phyloP scores from a whole-genome alignment of 257 asterid species.

The Salvia rosmarinus region DNA sequence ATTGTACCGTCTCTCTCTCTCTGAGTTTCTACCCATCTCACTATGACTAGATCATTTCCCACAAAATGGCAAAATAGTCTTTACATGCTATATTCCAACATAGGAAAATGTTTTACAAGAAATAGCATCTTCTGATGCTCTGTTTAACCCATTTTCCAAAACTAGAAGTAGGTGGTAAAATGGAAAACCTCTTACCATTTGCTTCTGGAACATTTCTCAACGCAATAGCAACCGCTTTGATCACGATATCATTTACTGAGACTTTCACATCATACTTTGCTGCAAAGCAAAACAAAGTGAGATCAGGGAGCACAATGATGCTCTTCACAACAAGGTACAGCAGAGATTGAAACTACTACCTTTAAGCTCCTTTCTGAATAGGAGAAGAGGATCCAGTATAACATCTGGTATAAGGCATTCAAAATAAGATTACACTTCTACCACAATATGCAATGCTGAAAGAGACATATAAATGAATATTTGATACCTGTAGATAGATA shows the following conservation, averaged over 20 bases:
- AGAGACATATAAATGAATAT: constrained; percentile 22
- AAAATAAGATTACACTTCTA: constrained; percentile 36
- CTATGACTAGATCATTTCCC: not conserved
- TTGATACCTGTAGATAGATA: constrained; percentile 85
- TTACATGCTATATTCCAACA: constrained; percentile 19
- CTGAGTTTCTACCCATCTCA: not conserved
- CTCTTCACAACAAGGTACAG: constrained; percentile 28
- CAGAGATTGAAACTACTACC: constrained; percentile 50
- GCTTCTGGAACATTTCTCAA: constrained; percentile 92
- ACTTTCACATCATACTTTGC: constrained; percentile 86
- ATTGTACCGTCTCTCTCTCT: not conserved
- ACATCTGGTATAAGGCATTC: constrained; percentile 68
- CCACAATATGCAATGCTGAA: constrained; percentile 30
- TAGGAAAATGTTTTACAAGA: not conserved
- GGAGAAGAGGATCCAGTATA: constrained; percentile 86
- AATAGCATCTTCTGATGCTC: not conserved
- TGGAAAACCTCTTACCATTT: constrained; percentile 62
- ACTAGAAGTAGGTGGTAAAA: constrained; percentile 28
- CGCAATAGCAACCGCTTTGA: constrained; percentile 90
- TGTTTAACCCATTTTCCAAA: constrained; percentile 15
- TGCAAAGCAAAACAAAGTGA: constrained; percentile 45
- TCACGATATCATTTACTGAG: constrained; percentile 93
- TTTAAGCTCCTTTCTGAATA: constrained; percentile 94
- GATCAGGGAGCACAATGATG: constrained; percentile 32
- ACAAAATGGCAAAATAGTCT: constrained; percentile 3